These are phyloP conservation scores for Maudiozyma saulgeensis DNA, from an alignment of 805 yeast species.

Conservation along the genomic window DNA sequence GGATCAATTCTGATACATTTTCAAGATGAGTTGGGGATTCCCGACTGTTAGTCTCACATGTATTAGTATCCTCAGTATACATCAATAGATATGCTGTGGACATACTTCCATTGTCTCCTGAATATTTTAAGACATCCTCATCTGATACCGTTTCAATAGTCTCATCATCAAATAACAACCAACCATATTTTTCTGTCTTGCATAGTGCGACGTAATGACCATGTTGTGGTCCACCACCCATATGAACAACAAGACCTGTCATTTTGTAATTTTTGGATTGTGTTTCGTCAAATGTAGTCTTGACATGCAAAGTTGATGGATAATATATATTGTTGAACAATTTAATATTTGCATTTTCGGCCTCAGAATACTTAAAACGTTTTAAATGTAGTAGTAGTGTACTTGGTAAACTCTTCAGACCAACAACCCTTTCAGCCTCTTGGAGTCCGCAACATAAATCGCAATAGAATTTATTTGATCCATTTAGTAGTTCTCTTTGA, in stretches of 20 bases:
- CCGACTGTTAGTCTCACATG: not conserved
- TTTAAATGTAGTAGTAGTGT: conserved; percentile 76
- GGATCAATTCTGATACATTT: conserved; percentile 17
- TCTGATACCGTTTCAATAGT: conserved; percentile 84
- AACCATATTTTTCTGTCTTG: conserved; percentile 67
- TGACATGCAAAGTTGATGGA: conserved; percentile 61
- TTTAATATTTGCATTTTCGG: conserved; percentile 68
- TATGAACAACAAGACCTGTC: conserved; percentile 80
- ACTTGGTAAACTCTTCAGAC: conserved; percentile 66
- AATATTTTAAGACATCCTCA: conserved; percentile 68
- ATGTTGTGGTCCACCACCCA: conserved; percentile 96
- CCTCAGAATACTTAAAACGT: conserved; percentile 84
- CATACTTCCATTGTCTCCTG: conserved; percentile 78
- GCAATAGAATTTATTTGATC: conserved; percentile 85
- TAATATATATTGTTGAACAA: conserved; percentile 77
- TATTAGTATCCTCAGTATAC: conserved; percentile 30
- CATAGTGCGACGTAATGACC: conserved; percentile 90
- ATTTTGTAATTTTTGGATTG: conserved; percentile 56
- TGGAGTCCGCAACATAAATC: conserved; percentile 83
- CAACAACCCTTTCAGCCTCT: conserved; percentile 88
- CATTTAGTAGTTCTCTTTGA: conserved; percentile 74
- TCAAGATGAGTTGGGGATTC: conserved; percentile 6
- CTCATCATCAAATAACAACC: conserved; percentile 94
- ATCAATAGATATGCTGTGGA: conserved; percentile 87
- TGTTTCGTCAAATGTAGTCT: conserved; percentile 38